These are phyloP conservation scores for Tinospora cordifolia DNA, from an alignment of 164 flowering plant genomes.

Conservation along the genomic window DNA sequence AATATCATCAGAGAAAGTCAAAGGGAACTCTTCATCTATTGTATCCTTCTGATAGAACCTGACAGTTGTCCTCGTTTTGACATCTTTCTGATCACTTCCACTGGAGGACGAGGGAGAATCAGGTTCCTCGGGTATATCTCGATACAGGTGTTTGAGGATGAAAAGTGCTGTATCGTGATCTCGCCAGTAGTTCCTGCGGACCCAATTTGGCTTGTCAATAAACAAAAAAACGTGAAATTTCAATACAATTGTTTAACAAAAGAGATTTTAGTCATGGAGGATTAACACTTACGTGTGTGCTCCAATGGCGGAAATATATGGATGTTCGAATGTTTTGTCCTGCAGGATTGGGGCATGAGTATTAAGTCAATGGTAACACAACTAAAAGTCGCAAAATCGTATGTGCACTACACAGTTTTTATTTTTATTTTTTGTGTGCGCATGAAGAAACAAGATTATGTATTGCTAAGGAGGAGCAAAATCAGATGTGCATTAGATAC, in stretches of 20 bases:
- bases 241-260: background rate
- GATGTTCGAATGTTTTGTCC: conserved; percentile 91
- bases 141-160: conserved; percentile 74
- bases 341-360: conserved; percentile 28
- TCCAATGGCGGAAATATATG: conserved; percentile 72
- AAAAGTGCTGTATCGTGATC: conserved; percentile 90
- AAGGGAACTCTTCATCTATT: conserved; percentile 60
- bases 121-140: conserved; percentile 73
- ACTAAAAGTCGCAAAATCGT: background rate
- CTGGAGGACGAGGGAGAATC: conserved; percentile 20
- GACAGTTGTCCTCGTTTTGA: conserved; percentile 11
- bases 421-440: no score
- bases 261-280: background rate
- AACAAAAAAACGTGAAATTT: background rate
- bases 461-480: background rate
- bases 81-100: conserved; percentile 20
- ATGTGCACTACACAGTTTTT: no score
- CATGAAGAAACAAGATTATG: no score
- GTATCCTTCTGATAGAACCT: conserved; percentile 43
- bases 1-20: conserved; percentile 60
- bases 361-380: background rate
- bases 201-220: background rate
- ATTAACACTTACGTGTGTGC: conserved; percentile 72
- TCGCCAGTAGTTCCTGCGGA: conserved; percentile 88
- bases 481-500: background rate